These are phyloP conservation scores for Solanum sparsipilum DNA, from an alignment of 257 asterid species.

Conservation along the genomic window DNA sequence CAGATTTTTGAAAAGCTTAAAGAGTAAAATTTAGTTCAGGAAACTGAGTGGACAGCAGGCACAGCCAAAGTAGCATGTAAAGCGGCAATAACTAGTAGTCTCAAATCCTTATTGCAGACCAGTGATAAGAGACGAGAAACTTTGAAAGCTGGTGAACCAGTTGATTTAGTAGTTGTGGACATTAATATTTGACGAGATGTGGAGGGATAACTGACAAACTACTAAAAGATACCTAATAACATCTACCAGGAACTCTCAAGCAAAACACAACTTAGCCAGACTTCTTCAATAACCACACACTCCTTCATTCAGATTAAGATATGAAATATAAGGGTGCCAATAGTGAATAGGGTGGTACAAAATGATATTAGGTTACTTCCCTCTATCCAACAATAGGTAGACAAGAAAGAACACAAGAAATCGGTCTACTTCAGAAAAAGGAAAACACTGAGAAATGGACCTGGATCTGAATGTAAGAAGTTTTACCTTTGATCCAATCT, in stretches of 20 bases:
- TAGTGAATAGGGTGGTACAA: background rate
- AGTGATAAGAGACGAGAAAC: background rate
- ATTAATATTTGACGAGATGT: background rate
- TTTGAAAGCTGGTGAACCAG: background rate
- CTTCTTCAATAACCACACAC: background rate
- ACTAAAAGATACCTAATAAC: background rate
- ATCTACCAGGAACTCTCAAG: background rate
- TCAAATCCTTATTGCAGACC: background rate
- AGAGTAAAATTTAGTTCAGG: background rate
- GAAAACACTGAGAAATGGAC: background rate
- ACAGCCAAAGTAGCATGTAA: background rate
- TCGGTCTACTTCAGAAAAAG: background rate
- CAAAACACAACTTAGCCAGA: background rate
- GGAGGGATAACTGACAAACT: background rate
- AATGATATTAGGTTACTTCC: background rate
- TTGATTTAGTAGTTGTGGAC: background rate
- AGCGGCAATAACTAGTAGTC: background rate
- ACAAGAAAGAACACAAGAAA: background rate
- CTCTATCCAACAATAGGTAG: background rate
- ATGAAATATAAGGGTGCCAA: background rate
- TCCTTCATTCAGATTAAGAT: background rate
- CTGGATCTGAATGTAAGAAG: background rate
- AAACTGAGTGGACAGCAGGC: background rate
- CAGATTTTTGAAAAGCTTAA: background rate
- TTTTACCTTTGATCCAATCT: constrained; percentile 86